These are phyloP conservation scores for Umbelopsis sp. DNA, from an alignment of 192 early-diverging fungal species.

Conservation along the genomic window DNA sequence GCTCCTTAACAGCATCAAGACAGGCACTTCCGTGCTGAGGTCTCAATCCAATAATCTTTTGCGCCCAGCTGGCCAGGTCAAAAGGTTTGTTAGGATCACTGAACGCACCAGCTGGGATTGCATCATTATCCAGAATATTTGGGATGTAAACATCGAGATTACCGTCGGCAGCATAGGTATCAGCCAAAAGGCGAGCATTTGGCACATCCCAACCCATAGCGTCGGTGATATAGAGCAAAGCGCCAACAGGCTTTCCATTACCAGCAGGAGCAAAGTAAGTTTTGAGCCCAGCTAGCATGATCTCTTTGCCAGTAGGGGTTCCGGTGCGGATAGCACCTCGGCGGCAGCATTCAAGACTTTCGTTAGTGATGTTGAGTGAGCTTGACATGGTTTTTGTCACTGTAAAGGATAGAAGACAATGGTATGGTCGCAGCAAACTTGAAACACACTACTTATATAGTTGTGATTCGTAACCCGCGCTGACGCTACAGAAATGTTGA, in stretches of 20 bases:
- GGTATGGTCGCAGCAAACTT: neutral
- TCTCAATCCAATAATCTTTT: neutral
- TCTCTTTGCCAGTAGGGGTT: neutral
- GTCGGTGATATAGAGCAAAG: neutral
- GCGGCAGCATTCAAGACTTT: conserved; percentile 8
- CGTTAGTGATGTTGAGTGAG: neutral
- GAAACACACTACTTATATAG: neutral
- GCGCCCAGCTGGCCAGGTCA: neutral
- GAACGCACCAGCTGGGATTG: neutral
- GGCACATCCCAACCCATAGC: neutral
- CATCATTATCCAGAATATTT: neutral
- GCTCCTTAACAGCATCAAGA: neutral
- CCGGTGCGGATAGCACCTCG: neutral
- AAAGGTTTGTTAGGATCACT: neutral
- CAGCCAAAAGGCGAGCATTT: neutral
- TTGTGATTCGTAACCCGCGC: neutral
- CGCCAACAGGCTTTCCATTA: neutral
- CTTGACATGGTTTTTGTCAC: neutral
- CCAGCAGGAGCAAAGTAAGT: neutral
- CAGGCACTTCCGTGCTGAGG: neutral
- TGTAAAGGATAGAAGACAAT: neutral
- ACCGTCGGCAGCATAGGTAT: conserved; percentile 7
- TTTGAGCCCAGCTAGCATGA: neutral
- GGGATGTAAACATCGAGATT: conserved; percentile 4
- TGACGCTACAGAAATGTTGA: neutral